Percentiles rank a stretch among this genome's conserved stretches.
phyloP scores from a whole-genome alignment of 1,139 yeast genomes.

The Candida buenavistaensis region DNA sequence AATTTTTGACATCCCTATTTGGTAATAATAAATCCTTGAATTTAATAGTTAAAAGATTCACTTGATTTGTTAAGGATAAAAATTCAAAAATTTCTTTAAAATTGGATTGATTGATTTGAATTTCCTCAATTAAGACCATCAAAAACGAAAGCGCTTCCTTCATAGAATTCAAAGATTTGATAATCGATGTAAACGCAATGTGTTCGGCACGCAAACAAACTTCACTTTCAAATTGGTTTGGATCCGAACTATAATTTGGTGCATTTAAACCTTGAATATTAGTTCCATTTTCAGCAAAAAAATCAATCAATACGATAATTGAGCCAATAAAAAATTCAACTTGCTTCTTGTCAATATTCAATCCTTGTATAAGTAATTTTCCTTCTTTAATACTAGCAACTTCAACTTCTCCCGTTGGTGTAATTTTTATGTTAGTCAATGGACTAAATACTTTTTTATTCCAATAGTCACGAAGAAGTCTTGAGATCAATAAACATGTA shows the following conservation, averaged over 20 bases:
- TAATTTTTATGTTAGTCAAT: slow-evolving; percentile 45
- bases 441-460: slow-evolving; percentile 60
- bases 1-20: slow-evolving; percentile 55
- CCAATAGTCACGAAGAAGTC: slow-evolving; percentile 83
- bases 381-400: slow-evolving; percentile 47
- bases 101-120: slow-evolving; percentile 42
- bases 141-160: slow-evolving; percentile 90
- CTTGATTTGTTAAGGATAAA: slow-evolving; percentile 65
- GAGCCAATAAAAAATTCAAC: slow-evolving; percentile 70
- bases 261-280: slow-evolving; percentile 64
- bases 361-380: slow-evolving; percentile 42
- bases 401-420: slow-evolving; percentile 38
- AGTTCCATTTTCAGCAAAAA: slow-evolving; percentile 56
- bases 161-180: slow-evolving; percentile 73
- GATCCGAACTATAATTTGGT: slow-evolving; percentile 49
- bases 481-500: slow-evolving; percentile 73
- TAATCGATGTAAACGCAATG: slow-evolving; percentile 78
- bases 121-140: slow-evolving; percentile 78
- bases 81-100: slow-evolving; percentile 69
- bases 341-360: slow-evolving; percentile 53
- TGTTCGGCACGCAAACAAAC: slow-evolving; percentile 89
- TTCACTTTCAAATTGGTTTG: slow-evolving; percentile 52
- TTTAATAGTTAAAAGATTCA: slow-evolving; percentile 62
- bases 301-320: slow-evolving; percentile 59
- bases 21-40: slow-evolving; percentile 81